A percentile compares a stretch with the other conserved stretches of the same genome.
phyloP scores from a whole-genome alignment of 2,329 filamentous ascomycete genomes.

The Graphiopsis chlorocephala region DNA sequence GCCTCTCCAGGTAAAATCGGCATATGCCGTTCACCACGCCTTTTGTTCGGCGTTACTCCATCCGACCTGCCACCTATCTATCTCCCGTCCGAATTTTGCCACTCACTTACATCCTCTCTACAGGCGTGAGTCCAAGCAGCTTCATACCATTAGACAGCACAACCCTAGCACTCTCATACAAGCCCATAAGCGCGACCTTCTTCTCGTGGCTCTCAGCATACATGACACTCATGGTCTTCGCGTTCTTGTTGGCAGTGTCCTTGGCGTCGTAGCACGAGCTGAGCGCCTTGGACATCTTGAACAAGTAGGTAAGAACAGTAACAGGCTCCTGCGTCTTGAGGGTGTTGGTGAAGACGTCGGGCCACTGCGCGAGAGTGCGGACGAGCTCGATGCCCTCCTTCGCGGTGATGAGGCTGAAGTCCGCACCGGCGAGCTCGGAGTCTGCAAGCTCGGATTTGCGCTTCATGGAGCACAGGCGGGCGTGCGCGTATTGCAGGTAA shows the following conservation, averaged over 20 bases:
- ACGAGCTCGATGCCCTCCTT: constrained; percentile 70
- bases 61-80: no score
- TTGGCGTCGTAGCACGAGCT: constrained; percentile 75
- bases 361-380: constrained; percentile 77
- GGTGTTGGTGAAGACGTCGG: constrained; percentile 79
- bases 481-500: constrained; percentile 80
- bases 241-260: constrained; percentile 33
- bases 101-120: constrained; percentile 55
- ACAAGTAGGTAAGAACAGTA: constrained; percentile 69
- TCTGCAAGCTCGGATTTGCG: constrained; percentile 55
- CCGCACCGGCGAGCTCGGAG: constrained; percentile 58
- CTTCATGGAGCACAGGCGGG: constrained; percentile 61
- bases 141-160: constrained; percentile 82
- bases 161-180: constrained; percentile 73
- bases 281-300: constrained; percentile 80
- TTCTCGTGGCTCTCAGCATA: constrained; percentile 67
- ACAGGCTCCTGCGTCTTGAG: constrained; percentile 77
- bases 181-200: constrained; percentile 68
- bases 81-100: no score
- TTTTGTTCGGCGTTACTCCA: background rate
- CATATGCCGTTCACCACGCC: background rate
- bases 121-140: constrained; percentile 72
- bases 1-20: background rate
- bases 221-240: constrained; percentile 65
- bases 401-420: constrained; percentile 68